Evolutionary conservation across 495 filamentous ascomycete species (phyloP).

Genomic region (Bathelium albidoporum): DNA sequence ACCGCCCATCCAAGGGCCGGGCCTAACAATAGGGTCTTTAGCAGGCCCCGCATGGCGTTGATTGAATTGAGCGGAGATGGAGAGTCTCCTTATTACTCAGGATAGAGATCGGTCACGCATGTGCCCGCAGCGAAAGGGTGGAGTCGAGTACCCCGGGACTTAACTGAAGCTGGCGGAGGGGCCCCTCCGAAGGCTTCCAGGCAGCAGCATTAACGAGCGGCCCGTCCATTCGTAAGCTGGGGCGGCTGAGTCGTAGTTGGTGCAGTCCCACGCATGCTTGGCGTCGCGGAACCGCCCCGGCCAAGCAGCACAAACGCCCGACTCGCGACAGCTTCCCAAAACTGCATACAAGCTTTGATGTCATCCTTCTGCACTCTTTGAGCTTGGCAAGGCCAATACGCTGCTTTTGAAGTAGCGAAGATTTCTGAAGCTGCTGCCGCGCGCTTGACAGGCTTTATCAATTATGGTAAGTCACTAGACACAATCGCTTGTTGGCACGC

Average conservation of each 20-base stretch:
- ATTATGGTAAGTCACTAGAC: not conserved
- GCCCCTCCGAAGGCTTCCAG: conserved; percentile 4
- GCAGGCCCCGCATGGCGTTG: not conserved
- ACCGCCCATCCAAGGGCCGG: not conserved
- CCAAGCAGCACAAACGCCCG: not conserved
- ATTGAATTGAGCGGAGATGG: not conserved
- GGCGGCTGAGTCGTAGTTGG: not conserved
- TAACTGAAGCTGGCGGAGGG: not conserved
- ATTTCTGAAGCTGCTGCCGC: too few relatives aligned
- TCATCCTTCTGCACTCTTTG: not conserved
- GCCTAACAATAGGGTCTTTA: not conserved
- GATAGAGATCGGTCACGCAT: too few relatives aligned
- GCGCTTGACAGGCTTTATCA: too few relatives aligned
- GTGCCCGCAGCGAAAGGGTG: not conserved
- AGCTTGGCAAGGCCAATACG: too few relatives aligned
- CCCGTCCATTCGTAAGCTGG: conserved; percentile 2
- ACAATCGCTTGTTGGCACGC: not conserved
- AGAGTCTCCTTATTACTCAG: not conserved
- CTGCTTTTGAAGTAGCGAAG: too few relatives aligned
- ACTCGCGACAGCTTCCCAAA: not conserved
- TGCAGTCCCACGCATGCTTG: not conserved
- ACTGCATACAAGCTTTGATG: not conserved
- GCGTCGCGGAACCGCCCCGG: not conserved
- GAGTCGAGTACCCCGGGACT: not conserved
- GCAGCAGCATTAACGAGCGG: not conserved